A percentile compares a stretch with the other conserved stretches of the same genome.
These are phyloP conservation scores for Penicillium digitatum DNA, from an alignment of 2,329 filamentous ascomycete genomes.

Conservation along the genomic window DNA sequence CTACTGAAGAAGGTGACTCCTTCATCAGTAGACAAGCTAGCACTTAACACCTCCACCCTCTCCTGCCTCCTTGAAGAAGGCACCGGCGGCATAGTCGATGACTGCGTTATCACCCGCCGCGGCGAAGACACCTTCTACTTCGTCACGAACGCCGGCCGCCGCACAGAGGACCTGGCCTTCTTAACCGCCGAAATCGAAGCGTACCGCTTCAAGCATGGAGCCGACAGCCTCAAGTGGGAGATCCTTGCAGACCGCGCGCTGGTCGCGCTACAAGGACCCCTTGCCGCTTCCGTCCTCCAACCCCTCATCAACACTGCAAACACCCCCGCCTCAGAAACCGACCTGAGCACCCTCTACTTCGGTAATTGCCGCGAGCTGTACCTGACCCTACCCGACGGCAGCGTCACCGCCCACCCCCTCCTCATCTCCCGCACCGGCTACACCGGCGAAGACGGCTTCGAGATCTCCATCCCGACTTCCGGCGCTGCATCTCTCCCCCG, in stretches of 20 bases:
- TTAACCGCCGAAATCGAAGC: constrained; percentile 64
- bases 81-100: constrained; percentile 90
- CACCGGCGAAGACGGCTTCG: constrained; percentile 97
- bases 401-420: constrained; percentile 51
- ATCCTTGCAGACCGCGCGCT: constrained; percentile 71
- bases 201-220: constrained; percentile 54
- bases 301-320: constrained; percentile 55
- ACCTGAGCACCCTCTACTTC: constrained; percentile 72
- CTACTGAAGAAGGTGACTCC: constrained; percentile 86
- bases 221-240: constrained; percentile 60
- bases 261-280: constrained; percentile 83
- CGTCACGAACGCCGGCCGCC: constrained; percentile 90
- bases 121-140: constrained; percentile 75
- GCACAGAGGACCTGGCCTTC: constrained; percentile 81
- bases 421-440: constrained; percentile 88
- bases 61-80: constrained; percentile 75
- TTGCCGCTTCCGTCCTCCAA: constrained; percentile 65
- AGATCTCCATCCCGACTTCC: constrained; percentile 75
- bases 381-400: constrained; percentile 57
- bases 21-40: constrained; percentile 62
- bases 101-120: constrained; percentile 85
- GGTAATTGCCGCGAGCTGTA: constrained; percentile 67
- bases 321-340: constrained; percentile 41
- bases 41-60: constrained; percentile 68
- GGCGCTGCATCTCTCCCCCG: constrained; percentile 50